Conservation (phyloP, 257 asterid species). For the Plantago elongata region DNA sequence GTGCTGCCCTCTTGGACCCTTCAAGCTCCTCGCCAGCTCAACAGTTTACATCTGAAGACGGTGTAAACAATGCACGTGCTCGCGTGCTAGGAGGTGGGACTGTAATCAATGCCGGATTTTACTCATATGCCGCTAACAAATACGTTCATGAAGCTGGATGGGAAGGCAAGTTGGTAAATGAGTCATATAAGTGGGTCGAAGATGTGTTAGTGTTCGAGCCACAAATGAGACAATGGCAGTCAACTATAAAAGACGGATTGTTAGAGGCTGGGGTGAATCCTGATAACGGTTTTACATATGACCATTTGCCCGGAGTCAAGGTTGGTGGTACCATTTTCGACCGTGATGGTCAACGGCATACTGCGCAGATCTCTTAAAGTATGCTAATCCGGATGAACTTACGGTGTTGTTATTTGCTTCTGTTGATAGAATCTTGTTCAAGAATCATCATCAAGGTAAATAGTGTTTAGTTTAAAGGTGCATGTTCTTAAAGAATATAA, state of each 20-base stretch:
- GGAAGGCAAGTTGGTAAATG: slow-evolving; percentile 51
- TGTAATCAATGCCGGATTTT: slow-evolving; percentile 70
- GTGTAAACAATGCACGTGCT: slow-evolving; percentile 58
- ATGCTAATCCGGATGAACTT: slow-evolving; percentile 53
- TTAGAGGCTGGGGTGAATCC: slow-evolving; percentile 55
- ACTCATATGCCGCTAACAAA: slow-evolving; percentile 46
- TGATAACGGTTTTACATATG: slow-evolving; percentile 65
- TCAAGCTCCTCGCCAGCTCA: slow-evolving; percentile 66
- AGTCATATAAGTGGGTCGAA: slow-evolving; percentile 71
- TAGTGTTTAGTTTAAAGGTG: no score
- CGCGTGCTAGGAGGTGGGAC: slow-evolving; percentile 71
- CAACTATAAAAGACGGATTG: slow-evolving; percentile 61
- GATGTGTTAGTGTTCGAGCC: slow-evolving; percentile 56
- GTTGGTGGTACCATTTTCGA: slow-evolving; percentile 74
- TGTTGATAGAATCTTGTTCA: slow-evolving; percentile 52
- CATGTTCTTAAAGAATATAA: no score
- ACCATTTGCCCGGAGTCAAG: slow-evolving; percentile 62
- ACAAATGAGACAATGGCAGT: slow-evolving; percentile 56
- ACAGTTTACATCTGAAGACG: slow-evolving; percentile 72
- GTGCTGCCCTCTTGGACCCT: slow-evolving; percentile 48
- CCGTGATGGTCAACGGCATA: slow-evolving; percentile 48
- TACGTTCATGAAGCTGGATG: slow-evolving; percentile 44
- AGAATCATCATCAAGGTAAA: neutral
- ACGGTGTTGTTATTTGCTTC: slow-evolving; percentile 57
- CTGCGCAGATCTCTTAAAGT: slow-evolving; percentile 73